Conservation (phyloP, 345 rosid genomes). For the Salix caprea region DNA sequence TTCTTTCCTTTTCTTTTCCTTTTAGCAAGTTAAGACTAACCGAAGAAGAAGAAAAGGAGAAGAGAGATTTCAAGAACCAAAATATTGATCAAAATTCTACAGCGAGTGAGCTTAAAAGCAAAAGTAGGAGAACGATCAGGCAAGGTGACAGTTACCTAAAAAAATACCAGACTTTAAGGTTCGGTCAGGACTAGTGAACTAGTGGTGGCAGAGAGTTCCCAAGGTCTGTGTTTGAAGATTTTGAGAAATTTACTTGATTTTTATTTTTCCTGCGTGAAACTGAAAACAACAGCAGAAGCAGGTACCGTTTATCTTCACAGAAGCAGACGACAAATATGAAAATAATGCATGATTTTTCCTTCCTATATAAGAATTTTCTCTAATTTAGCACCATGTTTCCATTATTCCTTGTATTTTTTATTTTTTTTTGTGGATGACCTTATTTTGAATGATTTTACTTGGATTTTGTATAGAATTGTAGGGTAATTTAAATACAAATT, state of each 20-base stretch:
- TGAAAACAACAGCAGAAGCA: background rate
- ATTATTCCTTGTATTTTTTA: too few species aligned
- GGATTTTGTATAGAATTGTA: too few species aligned
- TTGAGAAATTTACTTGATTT: background rate
- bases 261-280: background rate
- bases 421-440: too few species aligned
- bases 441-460: too few species aligned
- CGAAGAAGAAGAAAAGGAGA: background rate
- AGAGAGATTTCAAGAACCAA: background rate
- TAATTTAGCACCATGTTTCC: too few species aligned
- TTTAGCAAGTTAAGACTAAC: background rate
- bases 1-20: too few species aligned
- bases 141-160: background rate
- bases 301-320: background rate
- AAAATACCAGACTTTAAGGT: background rate
- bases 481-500: too few species aligned
- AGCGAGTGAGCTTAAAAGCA: background rate
- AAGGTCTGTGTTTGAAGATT: background rate
- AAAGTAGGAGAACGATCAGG: background rate
- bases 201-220: background rate
- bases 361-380: background rate
- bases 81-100: background rate
- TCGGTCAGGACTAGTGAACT: background rate
- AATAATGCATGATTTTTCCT: background rate
- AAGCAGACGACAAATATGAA: background rate